phyloP scores from a whole-genome alignment of 495 filamentous ascomycete genomes.

The Annulohypoxylon nitens region DNA sequence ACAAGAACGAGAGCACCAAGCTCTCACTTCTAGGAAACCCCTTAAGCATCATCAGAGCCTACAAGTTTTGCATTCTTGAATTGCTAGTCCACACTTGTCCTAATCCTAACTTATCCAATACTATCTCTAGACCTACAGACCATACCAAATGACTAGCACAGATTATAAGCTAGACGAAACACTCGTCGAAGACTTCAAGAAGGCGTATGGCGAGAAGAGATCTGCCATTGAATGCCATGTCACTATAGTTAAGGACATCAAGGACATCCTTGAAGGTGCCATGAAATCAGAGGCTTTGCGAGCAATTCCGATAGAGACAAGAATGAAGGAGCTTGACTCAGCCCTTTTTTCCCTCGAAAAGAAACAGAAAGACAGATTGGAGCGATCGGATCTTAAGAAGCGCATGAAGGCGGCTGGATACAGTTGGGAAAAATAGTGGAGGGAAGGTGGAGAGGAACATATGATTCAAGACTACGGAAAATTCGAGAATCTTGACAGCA shows the following conservation, averaged over 20 bases:
- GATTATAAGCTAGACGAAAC: too few species aligned
- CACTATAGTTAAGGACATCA: slow-evolving; percentile 6
- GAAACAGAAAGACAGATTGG: not conserved
- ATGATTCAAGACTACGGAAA: not conserved
- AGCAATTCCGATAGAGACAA: slow-evolving; percentile 8
- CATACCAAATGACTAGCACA: too few species aligned
- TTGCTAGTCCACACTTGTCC: too few species aligned
- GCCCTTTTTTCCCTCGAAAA: not conserved
- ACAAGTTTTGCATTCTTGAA: too few species aligned
- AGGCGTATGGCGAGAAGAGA: slow-evolving; percentile 1
- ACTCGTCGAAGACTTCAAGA: slow-evolving; percentile 5
- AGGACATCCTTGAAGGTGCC: not conserved
- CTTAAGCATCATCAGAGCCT: too few species aligned
- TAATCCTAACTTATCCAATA: not conserved
- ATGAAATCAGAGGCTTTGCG: not conserved
- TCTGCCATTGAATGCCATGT: slow-evolving; percentile 3
- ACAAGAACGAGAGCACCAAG: too few species aligned
- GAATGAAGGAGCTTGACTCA: slow-evolving; percentile 4
- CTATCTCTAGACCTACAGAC: not conserved
- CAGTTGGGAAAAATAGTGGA: slow-evolving; percentile 5
- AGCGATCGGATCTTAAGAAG: too few species aligned
- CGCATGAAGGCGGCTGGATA: too few species aligned
- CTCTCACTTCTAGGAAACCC: too few species aligned
- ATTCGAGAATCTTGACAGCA: not conserved
- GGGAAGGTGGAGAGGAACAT: not conserved